Conservation (phyloP, 2,329 filamentous ascomycete species). For the Aurifilum marmelostoma region DNA sequence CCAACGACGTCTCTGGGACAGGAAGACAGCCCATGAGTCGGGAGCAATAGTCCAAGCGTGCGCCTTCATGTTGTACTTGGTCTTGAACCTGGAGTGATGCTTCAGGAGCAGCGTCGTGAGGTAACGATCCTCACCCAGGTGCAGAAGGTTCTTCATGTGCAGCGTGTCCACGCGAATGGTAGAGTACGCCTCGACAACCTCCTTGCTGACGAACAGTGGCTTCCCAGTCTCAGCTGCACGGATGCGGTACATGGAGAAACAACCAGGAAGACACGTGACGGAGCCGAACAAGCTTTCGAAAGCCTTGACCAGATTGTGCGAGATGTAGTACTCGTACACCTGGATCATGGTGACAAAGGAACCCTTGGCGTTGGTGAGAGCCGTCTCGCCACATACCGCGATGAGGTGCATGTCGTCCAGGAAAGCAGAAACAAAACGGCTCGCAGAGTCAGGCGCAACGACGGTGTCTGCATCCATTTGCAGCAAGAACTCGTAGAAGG, state of each 20-base stretch:
- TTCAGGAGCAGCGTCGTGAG: constrained; percentile 93
- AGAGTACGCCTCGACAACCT: constrained; percentile 84
- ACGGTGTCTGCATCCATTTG: constrained; percentile 98
- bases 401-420: constrained; percentile 91
- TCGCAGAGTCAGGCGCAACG: constrained; percentile 85
- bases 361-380: constrained; percentile 86
- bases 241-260: constrained; percentile 99
- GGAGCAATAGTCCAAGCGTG: constrained; percentile 97
- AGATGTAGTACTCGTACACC: constrained; percentile 99
- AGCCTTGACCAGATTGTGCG: constrained; percentile 93
- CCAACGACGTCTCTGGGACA: constrained; percentile 98
- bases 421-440: constrained; percentile 90
- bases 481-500: constrained; percentile 95
- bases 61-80: constrained; percentile 91
- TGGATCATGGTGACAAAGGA: constrained; percentile 99
- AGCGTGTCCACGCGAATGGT: constrained; percentile 96
- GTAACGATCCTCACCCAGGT: constrained; percentile 97
- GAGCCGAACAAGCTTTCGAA: constrained; percentile 97
- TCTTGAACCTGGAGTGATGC: constrained; percentile 92
- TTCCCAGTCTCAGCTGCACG: constrained; percentile 93
- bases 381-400: constrained; percentile 92
- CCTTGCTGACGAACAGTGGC: constrained; percentile 92
- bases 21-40: constrained; percentile 90
- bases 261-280: constrained; percentile 96
- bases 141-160: constrained; percentile 97